Conservation (phyloP, 1,139 yeast genomes). For the Zygoascus hellenicus region DNA sequence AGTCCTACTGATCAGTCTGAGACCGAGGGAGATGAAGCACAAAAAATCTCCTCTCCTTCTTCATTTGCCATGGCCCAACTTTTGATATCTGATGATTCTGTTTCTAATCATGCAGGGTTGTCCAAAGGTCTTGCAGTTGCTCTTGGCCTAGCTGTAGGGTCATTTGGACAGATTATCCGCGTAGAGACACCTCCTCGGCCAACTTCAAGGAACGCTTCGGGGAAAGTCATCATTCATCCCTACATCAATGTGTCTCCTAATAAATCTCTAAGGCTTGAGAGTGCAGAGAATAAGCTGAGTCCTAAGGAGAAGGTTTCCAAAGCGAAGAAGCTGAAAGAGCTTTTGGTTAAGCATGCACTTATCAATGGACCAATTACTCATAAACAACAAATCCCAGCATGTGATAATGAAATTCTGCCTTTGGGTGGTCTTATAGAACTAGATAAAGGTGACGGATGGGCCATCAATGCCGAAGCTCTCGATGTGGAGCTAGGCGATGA, state of each 20-base stretch:
- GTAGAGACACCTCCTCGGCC: constrained; percentile 47
- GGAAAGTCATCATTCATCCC: constrained; percentile 46
- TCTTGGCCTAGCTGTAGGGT: constrained; percentile 39
- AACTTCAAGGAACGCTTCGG: constrained; percentile 37
- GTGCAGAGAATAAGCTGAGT: constrained; percentile 1
- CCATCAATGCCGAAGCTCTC: constrained; percentile 27
- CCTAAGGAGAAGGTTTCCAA: constrained; percentile 19
- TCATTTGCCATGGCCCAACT: constrained; percentile 52
- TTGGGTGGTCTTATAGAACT: constrained; percentile 59
- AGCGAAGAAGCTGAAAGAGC: constrained; percentile 17
- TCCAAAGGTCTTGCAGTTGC: constrained; percentile 56
- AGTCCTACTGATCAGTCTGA: constrained; percentile 9
- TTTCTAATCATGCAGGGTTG: constrained; percentile 47
- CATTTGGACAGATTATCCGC: constrained; percentile 51
- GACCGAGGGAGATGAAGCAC: constrained; percentile 14
- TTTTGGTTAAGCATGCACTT: constrained; percentile 12
- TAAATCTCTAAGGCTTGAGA: constrained; percentile 25
- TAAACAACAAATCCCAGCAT: constrained; percentile 38
- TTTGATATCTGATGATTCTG: constrained; percentile 38
- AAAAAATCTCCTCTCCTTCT: constrained; percentile 25
- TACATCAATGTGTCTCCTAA: constrained; percentile 21
- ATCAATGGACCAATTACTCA: constrained; percentile 26
- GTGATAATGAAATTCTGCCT: constrained; percentile 43
- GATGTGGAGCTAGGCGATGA: constrained; percentile 51
- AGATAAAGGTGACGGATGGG: constrained; percentile 47